Base-by-base conservation (phyloP, 2,329 filamentous ascomycete genomes). In the Hysterium pulicare region DNA sequence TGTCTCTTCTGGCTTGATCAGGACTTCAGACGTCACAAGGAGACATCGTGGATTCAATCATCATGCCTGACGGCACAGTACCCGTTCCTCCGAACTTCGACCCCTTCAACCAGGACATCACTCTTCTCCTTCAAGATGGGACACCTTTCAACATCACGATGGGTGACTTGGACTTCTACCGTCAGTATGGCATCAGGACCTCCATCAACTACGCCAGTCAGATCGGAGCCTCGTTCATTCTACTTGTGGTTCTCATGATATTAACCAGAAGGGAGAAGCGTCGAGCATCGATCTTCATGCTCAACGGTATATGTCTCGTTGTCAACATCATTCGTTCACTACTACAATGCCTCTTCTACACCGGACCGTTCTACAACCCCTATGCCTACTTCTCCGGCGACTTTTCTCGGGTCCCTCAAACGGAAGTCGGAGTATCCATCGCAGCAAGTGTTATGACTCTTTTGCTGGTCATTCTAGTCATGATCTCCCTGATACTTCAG, bases 181-280 rank as follows among this genome's bases (percentile, higher is more conserved):
- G 73, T 41, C 61, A 69, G 44, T 76, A 77, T 57, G 71, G 71
- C 45, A 62, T 72, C 44, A 67, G 67, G 7, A 58, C 74, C 26
- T 72, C 66, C 59, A 81, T 87, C 71, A 84, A 82, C 66, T 87
- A 84, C 60, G 83, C 79, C 40, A 69, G 77, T 15, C 86, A 91
- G 61, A 73, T 90, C 39, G 87, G 87, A 22, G 80, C 84, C 19
- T 80, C 78, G 35, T 50, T 83, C 44, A 67, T 84, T 46, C 78
- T 89, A 56, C 70, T 90, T 15, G 52, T 84, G 33, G 72, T 86
- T 22, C 70, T 90, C 2, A 67, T 89, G 9, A 67, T 84, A 44
- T 75, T 90, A 62, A 90, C 86, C 0, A 79, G 79, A 16, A 62
- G 71, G 0, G 72, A 79, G 50, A 89, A 87, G 61, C 78, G 86